phyloP scores from a whole-genome alignment of 83 land plant species.

The Isoetes engelmannii region DNA sequence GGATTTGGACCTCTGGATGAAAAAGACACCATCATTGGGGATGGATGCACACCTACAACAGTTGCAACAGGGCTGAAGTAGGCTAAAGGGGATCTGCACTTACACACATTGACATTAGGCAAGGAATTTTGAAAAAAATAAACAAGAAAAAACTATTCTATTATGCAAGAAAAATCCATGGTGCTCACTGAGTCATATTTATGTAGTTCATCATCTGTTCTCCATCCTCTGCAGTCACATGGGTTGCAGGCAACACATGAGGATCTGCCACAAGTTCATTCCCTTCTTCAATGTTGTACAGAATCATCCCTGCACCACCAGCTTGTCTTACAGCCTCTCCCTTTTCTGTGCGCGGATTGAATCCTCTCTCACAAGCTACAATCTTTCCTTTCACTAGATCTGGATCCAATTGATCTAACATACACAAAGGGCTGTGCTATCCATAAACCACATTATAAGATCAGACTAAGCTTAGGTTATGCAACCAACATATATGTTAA shows the following conservation, averaged over 20 bases:
- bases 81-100: not conserved
- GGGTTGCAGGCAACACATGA: constrained; percentile 40
- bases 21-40: not conserved
- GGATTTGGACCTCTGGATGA: not conserved
- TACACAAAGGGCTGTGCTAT: constrained; percentile 29
- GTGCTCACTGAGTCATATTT: constrained; percentile 24
- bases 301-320: constrained; percentile 44
- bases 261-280: constrained; percentile 27
- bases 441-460: too few relatives aligned
- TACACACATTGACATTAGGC: not conserved
- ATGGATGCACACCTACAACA: too few relatives aligned
- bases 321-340: constrained; percentile 23
- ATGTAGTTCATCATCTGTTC: constrained; percentile 17
- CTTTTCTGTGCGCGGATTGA: constrained; percentile 20
- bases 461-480: too few relatives aligned
- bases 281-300: constrained; percentile 19
- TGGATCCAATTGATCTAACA: constrained; percentile 18
- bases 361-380: constrained; percentile 31
- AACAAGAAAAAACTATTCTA: not conserved
- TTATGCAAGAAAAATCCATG: not conserved
- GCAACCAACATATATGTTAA: too few relatives aligned
- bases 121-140: not conserved
- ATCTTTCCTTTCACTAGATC: constrained; percentile 35
- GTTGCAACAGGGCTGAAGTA: not conserved
- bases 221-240: constrained; percentile 29